Conservation (phyloP, 1,284 basidiomycete species). For the Boletellus deceptivus region DNA sequence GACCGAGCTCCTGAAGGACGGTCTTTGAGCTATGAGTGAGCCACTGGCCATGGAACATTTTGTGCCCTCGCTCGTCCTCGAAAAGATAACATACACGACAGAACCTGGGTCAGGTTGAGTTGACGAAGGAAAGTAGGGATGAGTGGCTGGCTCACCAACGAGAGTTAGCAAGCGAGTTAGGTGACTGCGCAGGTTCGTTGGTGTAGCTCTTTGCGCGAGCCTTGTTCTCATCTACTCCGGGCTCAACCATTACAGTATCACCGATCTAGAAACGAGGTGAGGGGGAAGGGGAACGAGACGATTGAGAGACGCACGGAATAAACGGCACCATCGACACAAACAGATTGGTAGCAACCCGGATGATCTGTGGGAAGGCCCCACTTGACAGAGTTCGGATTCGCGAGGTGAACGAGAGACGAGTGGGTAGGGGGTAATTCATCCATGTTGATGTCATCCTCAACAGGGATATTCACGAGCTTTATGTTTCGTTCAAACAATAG, state of each 20-base stretch:
- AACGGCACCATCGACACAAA: slow-evolving; percentile 51
- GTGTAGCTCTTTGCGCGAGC: slow-evolving; percentile 37
- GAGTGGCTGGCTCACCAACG: slow-evolving; percentile 44
- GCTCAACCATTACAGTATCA: slow-evolving; percentile 58
- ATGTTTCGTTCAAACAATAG: slow-evolving; percentile 48
- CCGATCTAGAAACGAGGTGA: slow-evolving; percentile 43
- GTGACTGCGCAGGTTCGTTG: slow-evolving; percentile 38
- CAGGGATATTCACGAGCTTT: slow-evolving; percentile 34
- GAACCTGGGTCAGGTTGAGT: slow-evolving; percentile 46
- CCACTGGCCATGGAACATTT: slow-evolving; percentile 66
- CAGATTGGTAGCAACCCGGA: slow-evolving; percentile 40
- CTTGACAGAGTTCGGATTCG: slow-evolving; percentile 45
- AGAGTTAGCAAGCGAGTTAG: slow-evolving; percentile 47
- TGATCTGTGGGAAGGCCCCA: slow-evolving; percentile 44
- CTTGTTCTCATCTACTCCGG: slow-evolving; percentile 45
- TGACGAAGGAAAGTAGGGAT: neutral
- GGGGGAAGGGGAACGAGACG: neutral
- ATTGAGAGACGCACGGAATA: slow-evolving; percentile 45
- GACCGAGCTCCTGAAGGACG: slow-evolving; percentile 59
- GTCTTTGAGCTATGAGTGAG: slow-evolving; percentile 63
- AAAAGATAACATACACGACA: slow-evolving; percentile 60
- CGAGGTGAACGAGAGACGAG: slow-evolving; percentile 37
- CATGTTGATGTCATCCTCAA: slow-evolving; percentile 26
- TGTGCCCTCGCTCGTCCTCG: slow-evolving; percentile 37
- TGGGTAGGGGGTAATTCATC: slow-evolving; percentile 24